Evolutionary conservation across 2,329 filamentous ascomycete genomes (phyloP), one percentile per base, ranked within the genome.

Genomic region (Ophidiomyces ophidiicola): DNA sequence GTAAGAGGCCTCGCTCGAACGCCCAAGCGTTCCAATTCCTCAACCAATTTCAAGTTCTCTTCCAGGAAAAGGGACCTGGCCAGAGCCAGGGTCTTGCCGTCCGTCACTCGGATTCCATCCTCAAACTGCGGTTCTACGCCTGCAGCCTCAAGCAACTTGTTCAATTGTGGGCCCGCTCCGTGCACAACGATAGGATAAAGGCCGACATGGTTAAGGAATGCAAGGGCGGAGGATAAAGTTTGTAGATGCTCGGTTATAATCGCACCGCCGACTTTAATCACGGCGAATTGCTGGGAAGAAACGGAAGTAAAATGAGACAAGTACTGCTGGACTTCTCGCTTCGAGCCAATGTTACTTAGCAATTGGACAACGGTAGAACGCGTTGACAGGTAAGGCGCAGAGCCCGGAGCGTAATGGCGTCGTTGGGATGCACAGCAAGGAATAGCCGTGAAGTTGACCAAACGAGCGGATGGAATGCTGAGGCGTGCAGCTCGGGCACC

Each of bases 251-350:
- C 87, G 44, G 85, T 93, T 54, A 98, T 74, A 54, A 96, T 94
- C 47, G 88, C 90, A 46, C 88, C 90, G 46, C 88, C 90, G 41
- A 96, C 88, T 70, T 98, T 98, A 64, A 98, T 93, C 34, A 98
- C 88, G 50, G 87, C 88, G 61, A 96, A 98, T 58, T 93, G 86
- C 67, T 96, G 87, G 24, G 86, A 93, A 31, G 86, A 90, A 46
- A 94, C 87, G 23, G 87, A 94, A 51, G 82, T 90, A 71, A 98
- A 98, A 60, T 96, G 86, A 50, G 87, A 90, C 44, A 96, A 78
- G 63, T 96, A 96, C 64, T 96, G 88, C 69, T 94, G 84, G 47
- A 92, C 85, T 68, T 98, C 88, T 45, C 88, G 74, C 73, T 92
- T 93, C 47, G 86, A 94, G 46, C 86, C 88, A 59, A 96, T 92